Evolutionary conservation across 2,329 filamentous ascomycete species (phyloP).

Genomic region (Drechmeria coniospora): DNA sequence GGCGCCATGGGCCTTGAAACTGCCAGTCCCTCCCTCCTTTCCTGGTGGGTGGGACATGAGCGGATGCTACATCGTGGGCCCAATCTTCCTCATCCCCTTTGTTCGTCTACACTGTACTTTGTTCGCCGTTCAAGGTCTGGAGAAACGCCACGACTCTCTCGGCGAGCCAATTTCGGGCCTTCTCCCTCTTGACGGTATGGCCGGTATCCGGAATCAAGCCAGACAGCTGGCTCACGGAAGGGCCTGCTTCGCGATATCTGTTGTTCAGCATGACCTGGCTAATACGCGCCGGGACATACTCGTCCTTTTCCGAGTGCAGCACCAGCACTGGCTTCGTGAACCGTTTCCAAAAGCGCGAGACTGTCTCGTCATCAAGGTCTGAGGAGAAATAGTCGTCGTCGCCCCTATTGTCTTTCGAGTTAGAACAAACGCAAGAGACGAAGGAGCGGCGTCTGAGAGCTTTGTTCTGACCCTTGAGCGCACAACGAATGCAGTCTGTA

Average conservation of each 20-base stretch:
- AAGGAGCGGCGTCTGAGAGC: constrained; percentile 5
- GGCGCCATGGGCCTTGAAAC: no score
- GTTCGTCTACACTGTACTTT: no score
- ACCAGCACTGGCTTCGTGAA: constrained; percentile 47
- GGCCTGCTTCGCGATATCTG: constrained; percentile 35
- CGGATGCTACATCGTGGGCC: no score
- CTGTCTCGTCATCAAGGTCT: constrained; percentile 44
- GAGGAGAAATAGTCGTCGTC: constrained; percentile 85
- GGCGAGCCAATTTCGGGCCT: constrained; percentile 33
- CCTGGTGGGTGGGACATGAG: no score
- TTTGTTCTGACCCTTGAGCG: constrained; percentile 28
- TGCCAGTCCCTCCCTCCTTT: no score
- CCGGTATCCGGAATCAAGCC: constrained; percentile 36
- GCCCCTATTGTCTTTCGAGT: no score
- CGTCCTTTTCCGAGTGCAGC: constrained; percentile 50
- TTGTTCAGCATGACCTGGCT: constrained; percentile 42
- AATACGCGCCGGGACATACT: constrained; percentile 42
- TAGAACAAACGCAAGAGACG: no score
- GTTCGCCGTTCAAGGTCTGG: constrained; percentile 10
- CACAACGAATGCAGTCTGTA: constrained; percentile 36
- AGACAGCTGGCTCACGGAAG: constrained; percentile 32
- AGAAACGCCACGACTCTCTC: constrained; percentile 32
- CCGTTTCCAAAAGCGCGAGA: constrained; percentile 49
- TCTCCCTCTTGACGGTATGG: constrained; percentile 31
- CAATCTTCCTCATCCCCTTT: no score